Evolutionary conservation across 2,329 filamentous ascomycete genomes (phyloP).

Genomic region (Aspergillus niger): DNA sequence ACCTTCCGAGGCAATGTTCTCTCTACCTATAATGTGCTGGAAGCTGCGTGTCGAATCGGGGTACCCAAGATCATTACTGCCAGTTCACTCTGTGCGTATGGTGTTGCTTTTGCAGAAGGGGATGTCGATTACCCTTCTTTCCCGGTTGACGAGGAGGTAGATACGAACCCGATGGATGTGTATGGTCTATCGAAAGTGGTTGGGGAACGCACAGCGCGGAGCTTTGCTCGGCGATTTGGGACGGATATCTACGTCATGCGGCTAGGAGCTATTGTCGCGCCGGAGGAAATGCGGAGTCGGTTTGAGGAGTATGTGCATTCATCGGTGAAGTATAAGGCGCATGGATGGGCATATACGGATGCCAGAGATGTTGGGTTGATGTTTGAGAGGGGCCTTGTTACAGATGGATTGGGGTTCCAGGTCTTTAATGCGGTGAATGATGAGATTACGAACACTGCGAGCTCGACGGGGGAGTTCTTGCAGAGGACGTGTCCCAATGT

Average conservation of each 20-base stretch:
- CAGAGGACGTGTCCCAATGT: constrained; percentile 52
- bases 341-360: constrained; percentile 67
- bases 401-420: constrained; percentile 61
- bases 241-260: constrained; percentile 63
- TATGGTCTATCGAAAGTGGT: constrained; percentile 64
- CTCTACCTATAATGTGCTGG: constrained; percentile 64
- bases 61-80: constrained; percentile 65
- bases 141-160: constrained; percentile 61
- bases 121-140: constrained; percentile 59
- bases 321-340: constrained; percentile 55
- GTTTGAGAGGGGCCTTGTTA: constrained; percentile 57
- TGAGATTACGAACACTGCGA: constrained; percentile 56
- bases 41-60: constrained; percentile 63
- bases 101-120: constrained; percentile 63
- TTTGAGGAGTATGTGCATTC: constrained; percentile 56
- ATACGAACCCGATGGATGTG: constrained; percentile 62
- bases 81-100: constrained; percentile 61
- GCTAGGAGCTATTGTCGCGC: constrained; percentile 64
- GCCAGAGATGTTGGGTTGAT: constrained; percentile 62
- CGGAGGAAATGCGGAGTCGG: constrained; percentile 55
- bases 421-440: constrained; percentile 67
- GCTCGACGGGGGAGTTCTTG: constrained; percentile 56
- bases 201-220: constrained; percentile 59
- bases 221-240: constrained; percentile 58
- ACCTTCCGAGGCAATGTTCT: constrained; percentile 59